Conservation (phyloP, 2,329 filamentous ascomycete genomes). For the Fusarium napiforme region DNA sequence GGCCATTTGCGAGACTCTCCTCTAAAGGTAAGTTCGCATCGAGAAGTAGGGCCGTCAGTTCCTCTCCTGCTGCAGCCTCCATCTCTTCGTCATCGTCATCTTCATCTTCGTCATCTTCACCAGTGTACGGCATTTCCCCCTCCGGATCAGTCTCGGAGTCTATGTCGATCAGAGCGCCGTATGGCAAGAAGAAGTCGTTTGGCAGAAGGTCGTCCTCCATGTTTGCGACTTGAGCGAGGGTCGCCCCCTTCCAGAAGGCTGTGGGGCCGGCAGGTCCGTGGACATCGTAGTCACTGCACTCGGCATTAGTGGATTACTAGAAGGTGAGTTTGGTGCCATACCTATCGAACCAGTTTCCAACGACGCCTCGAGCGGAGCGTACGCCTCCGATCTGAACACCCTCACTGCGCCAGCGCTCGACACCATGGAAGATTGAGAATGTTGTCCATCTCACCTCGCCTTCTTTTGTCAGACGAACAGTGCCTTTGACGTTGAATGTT, state of each 20-base stretch:
- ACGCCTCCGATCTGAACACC: conserved; percentile 78
- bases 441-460: conserved; percentile 82
- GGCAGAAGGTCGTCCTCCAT: conserved; percentile 48
- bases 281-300: conserved; percentile 67
- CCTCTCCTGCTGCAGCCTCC: conserved; percentile 23
- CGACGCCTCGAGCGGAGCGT: conserved; percentile 71
- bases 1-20: conserved; percentile 11
- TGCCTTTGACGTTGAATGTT: conserved; percentile 57
- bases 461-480: conserved; percentile 72
- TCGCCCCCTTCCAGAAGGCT: conserved; percentile 80
- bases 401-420: conserved; percentile 81
- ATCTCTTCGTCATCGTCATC: conserved; percentile 30
- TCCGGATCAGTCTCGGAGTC: conserved; percentile 39
- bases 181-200: conserved; percentile 47
- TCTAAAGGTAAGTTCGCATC: conserved; percentile 35
- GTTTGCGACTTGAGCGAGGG: conserved; percentile 50
- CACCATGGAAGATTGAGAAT: conserved; percentile 69
- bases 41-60: conserved; percentile 32
- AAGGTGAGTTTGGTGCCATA: conserved; percentile 47
- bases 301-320: neutral
- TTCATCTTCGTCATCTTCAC: conserved; percentile 29
- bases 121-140: conserved; percentile 43
- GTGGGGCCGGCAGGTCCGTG: conserved; percentile 79
- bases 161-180: conserved; percentile 37
- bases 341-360: conserved; percentile 85